Base-by-base conservation (phyloP, 129 eudicot species). In the Chrysanthemum lavandulifolium region DNA sequence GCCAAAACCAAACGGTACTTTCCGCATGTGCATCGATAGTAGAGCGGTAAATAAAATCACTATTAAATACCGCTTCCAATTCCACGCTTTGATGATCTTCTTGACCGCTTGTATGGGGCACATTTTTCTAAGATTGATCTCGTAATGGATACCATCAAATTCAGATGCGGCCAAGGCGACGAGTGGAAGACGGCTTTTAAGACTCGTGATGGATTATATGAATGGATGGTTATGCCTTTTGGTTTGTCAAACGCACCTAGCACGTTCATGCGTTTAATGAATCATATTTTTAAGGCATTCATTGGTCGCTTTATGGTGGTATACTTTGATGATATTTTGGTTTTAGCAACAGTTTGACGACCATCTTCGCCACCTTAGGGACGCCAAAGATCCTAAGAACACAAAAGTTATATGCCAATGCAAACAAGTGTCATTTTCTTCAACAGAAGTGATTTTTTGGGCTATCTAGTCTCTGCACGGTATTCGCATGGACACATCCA, bases 21-120 rank as follows among this genome's bases (percentile, higher is more conserved):
- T n/a, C 11, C 62, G 62, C 6, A 57, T 57, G 62, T 16, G 62
- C 27, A 57, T 57, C 62, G 62, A 57, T 57, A 57, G 62, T 25
- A 6, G 62, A 4, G 27, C 62, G 33, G 12, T 60, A 3, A 60
- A 60, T 13, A 60, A 60, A 12, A 60, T 60, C 65, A 60, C 65
- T 2, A 12, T 60, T 14, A 60, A 60, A 14, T 60, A 23, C 13
- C 23, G 65, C 10, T 60, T 11, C 43, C 65, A 1, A 60, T 60
- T 13, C 65, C 65, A 1, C 40, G 40, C 12, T 60, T 23, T 4
- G 5, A 60, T 25, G 27, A 25, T 25, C 27, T 23, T 1, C 5
- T 23, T 23, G 65, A 21, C 12, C 40, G 25, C 1, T 23, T 60
- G 5, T 43, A 60, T 10, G 65, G 65, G 2, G 36, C 65, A 4